A percentile compares a stretch with the other conserved stretches of the same genome.
phyloP scores from a whole-genome alignment of 768 basidiomycete genomes.

The Cystofilobasidium bisporidii region DNA sequence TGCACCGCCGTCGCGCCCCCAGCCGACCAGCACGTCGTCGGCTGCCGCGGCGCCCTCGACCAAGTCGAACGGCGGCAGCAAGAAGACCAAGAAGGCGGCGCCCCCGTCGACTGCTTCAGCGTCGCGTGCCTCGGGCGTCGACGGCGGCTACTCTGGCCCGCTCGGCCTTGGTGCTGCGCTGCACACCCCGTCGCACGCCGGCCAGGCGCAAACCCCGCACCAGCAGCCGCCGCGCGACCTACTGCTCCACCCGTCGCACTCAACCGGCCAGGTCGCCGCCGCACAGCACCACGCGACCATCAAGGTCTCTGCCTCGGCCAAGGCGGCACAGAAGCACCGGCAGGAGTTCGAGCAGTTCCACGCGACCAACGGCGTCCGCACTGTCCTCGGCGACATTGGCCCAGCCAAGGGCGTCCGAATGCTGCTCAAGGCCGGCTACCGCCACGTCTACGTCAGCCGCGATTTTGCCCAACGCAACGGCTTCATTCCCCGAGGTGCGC shows the following conservation, averaged over 20 bases:
- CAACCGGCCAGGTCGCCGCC: conserved; percentile 32
- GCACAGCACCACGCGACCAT: conserved; percentile 46
- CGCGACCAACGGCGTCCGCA: conserved; percentile 82
- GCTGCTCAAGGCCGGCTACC: conserved; percentile 83
- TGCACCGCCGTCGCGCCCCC: conserved; percentile 9
- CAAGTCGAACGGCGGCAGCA: neutral
- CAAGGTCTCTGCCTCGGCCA: conserved; percentile 72
- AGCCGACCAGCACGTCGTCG: conserved; percentile 46
- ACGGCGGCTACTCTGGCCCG: neutral
- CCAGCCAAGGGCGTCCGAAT: conserved; percentile 88
- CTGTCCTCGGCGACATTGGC: conserved; percentile 80
- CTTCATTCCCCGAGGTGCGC: conserved; percentile 71
- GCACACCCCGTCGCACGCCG: neutral
- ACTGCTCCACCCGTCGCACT: conserved; percentile 34
- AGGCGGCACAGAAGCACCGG: conserved; percentile 70
- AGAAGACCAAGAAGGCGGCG: conserved; percentile 20
- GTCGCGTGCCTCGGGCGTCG: neutral
- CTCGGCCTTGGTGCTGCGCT: neutral
- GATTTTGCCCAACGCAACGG: conserved; percentile 80
- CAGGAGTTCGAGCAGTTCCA: conserved; percentile 78
- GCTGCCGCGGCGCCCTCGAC: conserved; percentile 50
- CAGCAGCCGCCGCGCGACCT: conserved; percentile 35
- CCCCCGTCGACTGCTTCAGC: neutral
- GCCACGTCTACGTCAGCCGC: conserved; percentile 90
- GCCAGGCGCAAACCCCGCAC: neutral